Percentiles rank a stretch among this genome's conserved stretches.
Evolutionary conservation across 164 flowering plant genomes (phyloP).

Genomic region (Santalum album): DNA sequence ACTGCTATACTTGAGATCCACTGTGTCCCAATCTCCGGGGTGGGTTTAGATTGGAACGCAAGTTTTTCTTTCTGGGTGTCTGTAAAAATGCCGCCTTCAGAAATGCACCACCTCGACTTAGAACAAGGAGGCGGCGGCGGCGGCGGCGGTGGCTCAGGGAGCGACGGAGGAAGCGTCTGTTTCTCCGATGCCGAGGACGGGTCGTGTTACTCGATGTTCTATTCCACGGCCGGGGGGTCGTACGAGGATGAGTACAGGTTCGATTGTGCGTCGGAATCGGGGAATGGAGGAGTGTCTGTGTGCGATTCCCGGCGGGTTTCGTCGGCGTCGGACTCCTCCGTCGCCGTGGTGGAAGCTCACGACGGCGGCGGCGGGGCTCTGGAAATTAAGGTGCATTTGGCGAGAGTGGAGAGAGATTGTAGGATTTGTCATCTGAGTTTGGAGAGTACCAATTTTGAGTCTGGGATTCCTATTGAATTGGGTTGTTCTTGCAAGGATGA

Average conservation of each 20-base stretch:
- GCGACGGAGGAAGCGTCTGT: slow-evolving; percentile 28
- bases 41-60: neutral
- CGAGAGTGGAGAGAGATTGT: slow-evolving; percentile 61
- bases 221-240: slow-evolving; percentile 51
- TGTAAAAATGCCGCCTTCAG: slow-evolving; percentile 15
- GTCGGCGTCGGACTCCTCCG: slow-evolving; percentile 42
- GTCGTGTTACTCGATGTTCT: slow-evolving; percentile 50
- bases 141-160: slow-evolving; percentile 21
- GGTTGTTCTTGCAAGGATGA: slow-evolving; percentile 92
- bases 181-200: slow-evolving; percentile 51
- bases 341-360: too few species aligned
- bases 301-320: slow-evolving; percentile 29
- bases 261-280: slow-evolving; percentile 37
- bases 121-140: slow-evolving; percentile 26
- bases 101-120: slow-evolving; percentile 33
- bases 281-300: slow-evolving; percentile 26
- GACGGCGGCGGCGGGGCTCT: slow-evolving; percentile 27
- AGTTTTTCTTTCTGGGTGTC: slow-evolving; percentile 7
- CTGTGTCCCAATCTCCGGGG: too few species aligned
- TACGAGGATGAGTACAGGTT: slow-evolving; percentile 38
- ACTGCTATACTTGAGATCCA: too few species aligned
- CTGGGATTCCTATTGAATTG: slow-evolving; percentile 67
- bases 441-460: slow-evolving; percentile 43
- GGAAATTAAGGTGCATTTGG: slow-evolving; percentile 46
- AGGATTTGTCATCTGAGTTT: slow-evolving; percentile 85